Conservation (phyloP, 2,329 filamentous ascomycete genomes). For the Lachnum nothofagi region DNA sequence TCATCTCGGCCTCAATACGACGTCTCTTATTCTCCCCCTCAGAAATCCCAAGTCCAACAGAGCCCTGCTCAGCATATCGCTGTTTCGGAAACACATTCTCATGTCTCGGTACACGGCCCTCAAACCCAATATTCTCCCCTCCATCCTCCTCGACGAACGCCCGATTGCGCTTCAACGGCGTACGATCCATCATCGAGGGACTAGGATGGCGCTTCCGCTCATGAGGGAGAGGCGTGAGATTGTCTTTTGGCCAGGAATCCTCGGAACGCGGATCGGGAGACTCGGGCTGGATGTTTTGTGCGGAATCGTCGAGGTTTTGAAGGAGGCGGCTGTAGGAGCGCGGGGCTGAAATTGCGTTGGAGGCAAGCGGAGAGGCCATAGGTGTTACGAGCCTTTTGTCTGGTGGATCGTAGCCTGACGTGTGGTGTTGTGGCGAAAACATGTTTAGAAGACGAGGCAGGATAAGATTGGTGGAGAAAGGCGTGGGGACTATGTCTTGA, state of each 20-base stretch:
- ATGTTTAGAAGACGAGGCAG: no score
- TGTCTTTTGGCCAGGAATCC: not conserved
- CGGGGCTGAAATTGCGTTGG: not conserved
- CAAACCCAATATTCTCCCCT: no score
- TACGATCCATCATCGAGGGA: conserved; percentile 25
- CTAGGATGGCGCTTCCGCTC: conserved; percentile 42
- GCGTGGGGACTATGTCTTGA: no score
- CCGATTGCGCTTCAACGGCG: conserved; percentile 22
- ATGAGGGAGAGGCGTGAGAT: not conserved
- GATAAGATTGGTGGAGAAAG: no score
- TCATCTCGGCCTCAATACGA: no score
- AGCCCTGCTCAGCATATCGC: no score
- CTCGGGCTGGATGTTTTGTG: not conserved
- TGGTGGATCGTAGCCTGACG: no score
- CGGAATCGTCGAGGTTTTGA: not conserved
- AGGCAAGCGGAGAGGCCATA: no score
- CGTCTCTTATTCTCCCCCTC: no score
- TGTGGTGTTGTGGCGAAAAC: no score
- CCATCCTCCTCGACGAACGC: conserved; percentile 19
- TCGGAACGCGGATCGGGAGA: not conserved
- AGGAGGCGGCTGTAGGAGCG: not conserved
- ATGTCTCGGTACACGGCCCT: not conserved
- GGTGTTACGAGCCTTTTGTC: no score
- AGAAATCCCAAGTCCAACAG: no score
- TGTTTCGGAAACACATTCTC: not conserved